Evolutionary conservation across 2,329 filamentous ascomycete species (phyloP), one percentile per base, ranked within the genome.

Genomic region (Verticillium zaregamsianum): DNA sequence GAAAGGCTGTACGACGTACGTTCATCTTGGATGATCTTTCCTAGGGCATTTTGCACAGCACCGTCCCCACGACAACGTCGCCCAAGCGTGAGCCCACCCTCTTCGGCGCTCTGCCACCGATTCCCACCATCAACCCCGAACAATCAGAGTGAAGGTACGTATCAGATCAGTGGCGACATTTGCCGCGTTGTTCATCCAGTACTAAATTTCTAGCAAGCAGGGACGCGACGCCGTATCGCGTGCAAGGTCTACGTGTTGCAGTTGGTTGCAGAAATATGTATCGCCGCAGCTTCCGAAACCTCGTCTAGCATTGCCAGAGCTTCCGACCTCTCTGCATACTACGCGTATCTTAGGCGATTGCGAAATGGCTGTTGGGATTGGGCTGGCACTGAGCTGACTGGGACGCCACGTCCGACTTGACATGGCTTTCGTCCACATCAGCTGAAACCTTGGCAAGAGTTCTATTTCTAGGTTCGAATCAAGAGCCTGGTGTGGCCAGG

Each of bases 21-120:
- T 28, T 33, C 0, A 1, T 62, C 52, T 1, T 57, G 33, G 1
- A 68, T 45, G 0, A 66, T 57, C 12, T 72, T 73, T 0, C 68
- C 69, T 0, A 70, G 2, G 0, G 73, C 71, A 5, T 67, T 69
- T 7, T 70, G 71, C 64, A 72, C 0, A 72, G 66, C 0, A 67
- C 64, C 0, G 61, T 68, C 0, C 71, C 70, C 0, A 73, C 68
- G 0, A 71, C 65, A 5, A 72, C 39, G 7, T 72, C 70, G 0
- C 71, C 71, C 0, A 73, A 55, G 1, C 68, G 61, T 3, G 72
- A 59, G 9, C 72, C 70, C 3, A 49, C 58, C 14, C 28, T 61
- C 5, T 31, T 59, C 2, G 69, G 67, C 12, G 61, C 66, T 0
- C 66, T 69, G 0, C 71, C 70, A 0, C 67, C 68, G 3, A 72